Evolutionary conservation across 148 eudicot genomes (phyloP).

Genomic region (Diospyros lotus): DNA sequence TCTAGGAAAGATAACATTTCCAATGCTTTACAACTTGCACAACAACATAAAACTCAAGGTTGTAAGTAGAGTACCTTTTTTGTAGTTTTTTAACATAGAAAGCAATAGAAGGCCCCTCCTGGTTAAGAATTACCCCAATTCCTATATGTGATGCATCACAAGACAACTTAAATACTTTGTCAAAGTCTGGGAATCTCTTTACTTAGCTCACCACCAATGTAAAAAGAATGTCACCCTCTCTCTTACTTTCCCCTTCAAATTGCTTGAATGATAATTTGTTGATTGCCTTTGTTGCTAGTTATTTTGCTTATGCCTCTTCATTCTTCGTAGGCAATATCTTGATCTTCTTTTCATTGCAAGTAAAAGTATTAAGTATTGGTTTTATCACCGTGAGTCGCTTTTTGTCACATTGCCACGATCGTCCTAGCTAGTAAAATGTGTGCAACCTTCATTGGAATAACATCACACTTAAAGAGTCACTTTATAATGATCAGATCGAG

Average conservation of each 20-base stretch:
- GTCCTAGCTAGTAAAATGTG: background rate
- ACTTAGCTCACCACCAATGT: too few species aligned
- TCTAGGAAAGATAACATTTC: background rate
- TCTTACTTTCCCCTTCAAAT: too few species aligned
- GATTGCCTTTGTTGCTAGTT: background rate
- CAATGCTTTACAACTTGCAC: background rate
- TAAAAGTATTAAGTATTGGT: too few species aligned
- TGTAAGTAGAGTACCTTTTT: background rate
- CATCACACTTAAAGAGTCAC: too few species aligned
- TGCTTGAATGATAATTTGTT: background rate
- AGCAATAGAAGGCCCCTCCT: background rate
- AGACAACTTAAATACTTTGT: background rate
- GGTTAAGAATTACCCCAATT: background rate
- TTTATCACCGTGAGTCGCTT: too few species aligned
- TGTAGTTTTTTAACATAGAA: slow-evolving; percentile 3
- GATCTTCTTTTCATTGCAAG: too few species aligned
- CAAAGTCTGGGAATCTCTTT: background rate
- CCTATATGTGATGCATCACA: slow-evolving; percentile 3
- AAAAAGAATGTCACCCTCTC: too few species aligned
- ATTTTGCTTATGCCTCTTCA: too few species aligned
- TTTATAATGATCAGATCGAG: too few species aligned
- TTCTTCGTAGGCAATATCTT: too few species aligned
- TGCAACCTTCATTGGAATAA: too few species aligned
- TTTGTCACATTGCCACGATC: too few species aligned
- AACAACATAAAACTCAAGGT: slow-evolving; percentile 2